Percentiles rank a stretch among this genome's conserved stretches.
phyloP scores from a whole-genome alignment of 2,329 filamentous ascomycete species.

The Saccharata proteae region DNA sequence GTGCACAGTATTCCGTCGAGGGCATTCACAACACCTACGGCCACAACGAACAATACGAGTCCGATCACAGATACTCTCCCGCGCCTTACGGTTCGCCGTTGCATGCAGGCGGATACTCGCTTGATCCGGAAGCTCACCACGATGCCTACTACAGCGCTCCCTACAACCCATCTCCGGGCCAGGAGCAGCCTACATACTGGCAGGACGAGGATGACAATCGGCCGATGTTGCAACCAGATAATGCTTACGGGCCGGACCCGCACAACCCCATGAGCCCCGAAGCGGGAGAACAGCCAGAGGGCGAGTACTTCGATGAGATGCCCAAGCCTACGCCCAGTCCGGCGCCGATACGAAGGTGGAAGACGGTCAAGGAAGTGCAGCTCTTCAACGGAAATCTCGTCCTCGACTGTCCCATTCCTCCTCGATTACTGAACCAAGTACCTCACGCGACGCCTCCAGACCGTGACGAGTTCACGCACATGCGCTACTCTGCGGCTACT shows the following conservation, averaged over 20 bases:
- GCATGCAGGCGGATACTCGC: slow-evolving; percentile 51
- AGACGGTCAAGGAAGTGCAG: slow-evolving; percentile 97
- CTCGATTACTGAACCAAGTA: slow-evolving; percentile 73
- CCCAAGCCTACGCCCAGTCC: slow-evolving; percentile 39
- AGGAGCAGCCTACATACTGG: slow-evolving; percentile 44
- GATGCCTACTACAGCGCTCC: slow-evolving; percentile 77
- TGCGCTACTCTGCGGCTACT: slow-evolving; percentile 89
- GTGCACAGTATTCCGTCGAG: slow-evolving; percentile 53
- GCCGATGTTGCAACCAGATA: slow-evolving; percentile 62
- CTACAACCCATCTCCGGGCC: slow-evolving; percentile 58
- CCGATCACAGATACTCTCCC: slow-evolving; percentile 33
- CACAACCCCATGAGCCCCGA: slow-evolving; percentile 29
- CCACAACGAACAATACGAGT: slow-evolving; percentile 49
- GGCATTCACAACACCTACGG: slow-evolving; percentile 53
- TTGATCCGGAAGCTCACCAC: slow-evolving; percentile 76
- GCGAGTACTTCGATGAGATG: slow-evolving; percentile 26
- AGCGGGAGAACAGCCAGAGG: slow-evolving; percentile 18
- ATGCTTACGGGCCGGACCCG: slow-evolving; percentile 50
- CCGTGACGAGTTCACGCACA: slow-evolving; percentile 76
- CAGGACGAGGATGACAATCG: slow-evolving; percentile 58
- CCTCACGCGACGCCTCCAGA: slow-evolving; percentile 68
- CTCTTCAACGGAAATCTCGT: slow-evolving; percentile 94
- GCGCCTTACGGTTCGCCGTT: too few relatives aligned
- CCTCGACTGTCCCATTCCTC: slow-evolving; percentile 89
- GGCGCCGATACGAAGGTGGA: slow-evolving; percentile 72